A percentile compares a stretch with the other conserved stretches of the same genome.
These are phyloP conservation scores for Heliamphora exappendiculata DNA, from an alignment of 148 eudicot genomes.

Conservation along the genomic window DNA sequence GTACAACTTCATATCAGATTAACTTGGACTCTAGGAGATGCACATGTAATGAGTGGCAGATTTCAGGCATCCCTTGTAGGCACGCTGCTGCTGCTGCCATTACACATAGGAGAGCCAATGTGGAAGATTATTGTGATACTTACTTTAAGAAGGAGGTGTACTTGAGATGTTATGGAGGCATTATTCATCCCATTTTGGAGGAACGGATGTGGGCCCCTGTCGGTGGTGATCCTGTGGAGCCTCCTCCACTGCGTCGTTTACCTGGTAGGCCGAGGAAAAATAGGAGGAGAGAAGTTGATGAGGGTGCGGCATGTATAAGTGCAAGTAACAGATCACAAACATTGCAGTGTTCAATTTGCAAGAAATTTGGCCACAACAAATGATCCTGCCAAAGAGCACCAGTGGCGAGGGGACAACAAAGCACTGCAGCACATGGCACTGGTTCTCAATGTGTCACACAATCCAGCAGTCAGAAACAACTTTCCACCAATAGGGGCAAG, in stretches of 20 bases:
- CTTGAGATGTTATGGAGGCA: background rate
- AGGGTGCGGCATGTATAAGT: background rate
- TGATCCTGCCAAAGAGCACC: background rate
- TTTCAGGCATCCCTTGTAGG: background rate
- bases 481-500: too few relatives aligned
- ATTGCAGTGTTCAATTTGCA: background rate
- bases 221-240: background rate
- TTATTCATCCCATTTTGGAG: background rate
- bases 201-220: background rate
- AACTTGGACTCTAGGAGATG: background rate
- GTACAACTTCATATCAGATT: background rate
- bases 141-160: background rate
- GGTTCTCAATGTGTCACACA: too few relatives aligned
- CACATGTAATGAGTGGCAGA: background rate
- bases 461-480: too few relatives aligned
- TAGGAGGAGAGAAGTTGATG: background rate
- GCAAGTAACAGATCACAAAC: background rate
- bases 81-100: background rate
- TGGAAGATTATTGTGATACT: background rate
- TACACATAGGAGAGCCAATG: background rate
- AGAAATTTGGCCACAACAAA: background rate
- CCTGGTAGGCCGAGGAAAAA: background rate
- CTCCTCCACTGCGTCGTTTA: background rate
- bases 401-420: background rate
- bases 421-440: too few relatives aligned